Conservation (phyloP, 176 grass and related monocot genomes). For the Carex pumila region DNA sequence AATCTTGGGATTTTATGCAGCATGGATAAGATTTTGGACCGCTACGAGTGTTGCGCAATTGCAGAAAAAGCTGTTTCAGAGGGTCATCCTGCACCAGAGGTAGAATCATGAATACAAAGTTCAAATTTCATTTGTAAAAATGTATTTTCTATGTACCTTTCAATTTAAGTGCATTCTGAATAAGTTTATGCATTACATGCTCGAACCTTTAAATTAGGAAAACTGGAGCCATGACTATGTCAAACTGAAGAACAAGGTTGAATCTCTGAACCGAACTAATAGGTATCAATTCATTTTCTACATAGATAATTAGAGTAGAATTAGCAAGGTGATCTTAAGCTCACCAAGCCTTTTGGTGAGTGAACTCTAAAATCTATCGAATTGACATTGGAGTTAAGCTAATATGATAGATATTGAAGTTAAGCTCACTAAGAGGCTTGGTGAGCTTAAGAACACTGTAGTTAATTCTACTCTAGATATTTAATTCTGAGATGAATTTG, state of each 20-base stretch:
- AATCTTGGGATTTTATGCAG: background rate
- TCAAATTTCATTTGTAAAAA: background rate
- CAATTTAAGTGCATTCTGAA: background rate
- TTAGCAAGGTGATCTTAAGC: too few relatives aligned
- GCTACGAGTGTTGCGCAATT: slow-evolving; percentile 12
- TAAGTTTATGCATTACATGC: background rate
- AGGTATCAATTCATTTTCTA: slow-evolving; percentile 13
- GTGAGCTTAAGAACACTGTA: too few relatives aligned
- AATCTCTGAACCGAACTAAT: slow-evolving; percentile 22
- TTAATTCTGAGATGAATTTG: background rate
- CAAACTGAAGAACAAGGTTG: slow-evolving; percentile 30
- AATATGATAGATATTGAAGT: too few relatives aligned
- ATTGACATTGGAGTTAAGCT: too few relatives aligned
- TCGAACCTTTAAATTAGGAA: slow-evolving; percentile 9
- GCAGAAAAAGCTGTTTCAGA: slow-evolving; percentile 16
- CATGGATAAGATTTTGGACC: slow-evolving; percentile 31
- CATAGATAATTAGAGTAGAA: background rate
- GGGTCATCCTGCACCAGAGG: slow-evolving; percentile 17
- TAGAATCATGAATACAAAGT: background rate
- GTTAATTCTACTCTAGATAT: background rate
- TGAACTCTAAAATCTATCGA: too few relatives aligned
- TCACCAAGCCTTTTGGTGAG: too few relatives aligned
- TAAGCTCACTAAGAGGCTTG: too few relatives aligned
- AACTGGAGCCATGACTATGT: slow-evolving; percentile 21
- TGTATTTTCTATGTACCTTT: background rate